Percentiles rank a stretch among this genome's conserved stretches.
Evolutionary conservation across 768 basidiomycete genomes (phyloP).

Genomic region (Goffeauzyma gilvescens): DNA sequence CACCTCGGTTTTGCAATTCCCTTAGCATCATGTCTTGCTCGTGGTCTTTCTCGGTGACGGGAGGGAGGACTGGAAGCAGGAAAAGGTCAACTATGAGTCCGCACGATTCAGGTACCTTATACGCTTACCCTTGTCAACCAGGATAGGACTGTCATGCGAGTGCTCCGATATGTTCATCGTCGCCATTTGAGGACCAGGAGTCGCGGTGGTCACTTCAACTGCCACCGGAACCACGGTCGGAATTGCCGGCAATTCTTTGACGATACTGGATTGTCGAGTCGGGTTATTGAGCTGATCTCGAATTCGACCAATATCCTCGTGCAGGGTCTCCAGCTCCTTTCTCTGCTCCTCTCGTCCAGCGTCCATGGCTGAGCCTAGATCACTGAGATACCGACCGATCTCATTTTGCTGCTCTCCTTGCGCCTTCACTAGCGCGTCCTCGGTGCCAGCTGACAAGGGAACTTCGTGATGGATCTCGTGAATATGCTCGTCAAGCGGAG

Average conservation of each 20-base stretch:
- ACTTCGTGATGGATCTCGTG: conserved; percentile 5
- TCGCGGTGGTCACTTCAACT: no score
- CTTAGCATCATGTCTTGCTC: conserved; percentile 27
- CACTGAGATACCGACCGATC: conserved; percentile 28
- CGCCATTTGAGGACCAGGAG: no score
- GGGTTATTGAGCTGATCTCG: conserved; percentile 17
- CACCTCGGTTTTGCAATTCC: conserved; percentile 22
- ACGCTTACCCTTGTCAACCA: conserved; percentile 11
- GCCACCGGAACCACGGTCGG: no score
- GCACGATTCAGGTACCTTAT: neutral
- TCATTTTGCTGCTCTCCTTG: conserved; percentile 31
- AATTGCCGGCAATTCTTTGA: no score
- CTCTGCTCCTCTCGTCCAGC: conserved; percentile 15
- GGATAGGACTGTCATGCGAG: conserved; percentile 26
- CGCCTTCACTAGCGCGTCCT: conserved; percentile 21
- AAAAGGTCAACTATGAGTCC: conserved; percentile 13
- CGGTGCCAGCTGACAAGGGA: conserved; percentile 2
- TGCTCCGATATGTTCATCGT: conserved; percentile 10
- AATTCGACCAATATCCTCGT: conserved; percentile 23
- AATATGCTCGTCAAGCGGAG: conserved; percentile 6
- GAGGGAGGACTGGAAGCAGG: conserved; percentile 2
- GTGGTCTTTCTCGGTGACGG: conserved; percentile 16
- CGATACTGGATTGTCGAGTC: no score
- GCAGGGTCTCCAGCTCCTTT: conserved; percentile 21
- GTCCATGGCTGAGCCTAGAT: conserved; percentile 25